phyloP scores from a whole-genome alignment of 2,329 filamentous ascomycete genomes.

The Trichoderma polysporum region DNA sequence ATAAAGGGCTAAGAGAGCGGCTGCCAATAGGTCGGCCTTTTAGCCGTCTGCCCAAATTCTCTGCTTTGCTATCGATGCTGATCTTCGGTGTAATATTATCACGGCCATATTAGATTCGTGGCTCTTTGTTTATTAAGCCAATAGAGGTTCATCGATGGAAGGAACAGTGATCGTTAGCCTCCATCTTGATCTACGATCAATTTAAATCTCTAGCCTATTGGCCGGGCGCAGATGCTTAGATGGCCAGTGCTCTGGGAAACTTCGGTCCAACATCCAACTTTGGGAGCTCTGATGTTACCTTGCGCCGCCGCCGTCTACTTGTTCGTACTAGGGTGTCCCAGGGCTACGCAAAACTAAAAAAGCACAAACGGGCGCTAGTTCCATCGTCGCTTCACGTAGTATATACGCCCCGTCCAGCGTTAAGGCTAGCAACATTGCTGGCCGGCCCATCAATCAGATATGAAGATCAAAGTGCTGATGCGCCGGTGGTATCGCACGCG shows the following conservation, averaged over 20 bases:
- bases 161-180: neutral
- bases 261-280: neutral
- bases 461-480: neutral
- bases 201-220: constrained; percentile 1
- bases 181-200: constrained; percentile 19
- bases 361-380: neutral
- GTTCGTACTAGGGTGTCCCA: neutral
- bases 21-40: neutral
- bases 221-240: neutral
- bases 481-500: neutral
- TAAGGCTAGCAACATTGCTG: neutral
- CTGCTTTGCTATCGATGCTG: neutral
- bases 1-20: no score
- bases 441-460: neutral
- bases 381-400: neutral
- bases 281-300: neutral
- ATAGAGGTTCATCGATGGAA: neutral
- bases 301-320: neutral
- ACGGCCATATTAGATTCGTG: neutral
- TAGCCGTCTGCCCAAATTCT: neutral
- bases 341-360: neutral
- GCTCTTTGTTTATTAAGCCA: neutral
- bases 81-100: neutral
- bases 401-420: neutral
- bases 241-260: constrained; percentile 16